Base-by-base conservation (phyloP, 2,329 filamentous ascomycete genomes). In the Arachnomyces sp. region DNA sequence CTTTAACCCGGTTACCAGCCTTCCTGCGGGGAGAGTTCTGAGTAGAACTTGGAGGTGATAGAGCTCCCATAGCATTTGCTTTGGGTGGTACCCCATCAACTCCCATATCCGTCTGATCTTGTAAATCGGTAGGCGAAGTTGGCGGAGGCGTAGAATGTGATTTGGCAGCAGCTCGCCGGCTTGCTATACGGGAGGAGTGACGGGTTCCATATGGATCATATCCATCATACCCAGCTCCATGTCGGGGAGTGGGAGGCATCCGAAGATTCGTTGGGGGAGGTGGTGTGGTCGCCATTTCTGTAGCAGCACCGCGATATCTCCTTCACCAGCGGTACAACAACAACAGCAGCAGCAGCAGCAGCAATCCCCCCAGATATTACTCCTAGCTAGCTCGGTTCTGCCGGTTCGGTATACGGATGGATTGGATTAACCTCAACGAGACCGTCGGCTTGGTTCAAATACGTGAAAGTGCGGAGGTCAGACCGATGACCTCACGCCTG, bases 251-350 rank as follows among this genome's bases (percentile, higher is more conserved):
- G 31, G 57, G 54, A 33, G 68, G 68, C 35, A 61, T 61, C n/a
- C 60, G 53, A 39, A 65, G 48, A 17, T 47, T 50, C 28, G 58
- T 56, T 29, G 58, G 57, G 28, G 60, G 57, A n/a, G 67, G 67
- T 40, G 67, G 67, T 50, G 67, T 70, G 29, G 65, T 60, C 38
- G 65, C 60, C 65, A 68, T 69, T 38, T 41, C 56, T 45, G 43
- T 28, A 29, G 35, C 17, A 39, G 7, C 15, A n/a, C 20, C 20
- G 20, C 20, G 20, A 25, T 25, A 25, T 9, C 20, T n/a, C 20
- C 20, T 25, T 25, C 20, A 25, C 20, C 20, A 25, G 9, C 20
- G 20, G 20, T 25, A 25, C 9, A 25, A 25, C 9, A 25, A 25
- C 20, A 25, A 25, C 20, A 25, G 20, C 20, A 25, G 9, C 20